These are phyloP conservation scores for Isoetes engelmannii DNA, from an alignment of 83 land plant species.

Conservation along the genomic window DNA sequence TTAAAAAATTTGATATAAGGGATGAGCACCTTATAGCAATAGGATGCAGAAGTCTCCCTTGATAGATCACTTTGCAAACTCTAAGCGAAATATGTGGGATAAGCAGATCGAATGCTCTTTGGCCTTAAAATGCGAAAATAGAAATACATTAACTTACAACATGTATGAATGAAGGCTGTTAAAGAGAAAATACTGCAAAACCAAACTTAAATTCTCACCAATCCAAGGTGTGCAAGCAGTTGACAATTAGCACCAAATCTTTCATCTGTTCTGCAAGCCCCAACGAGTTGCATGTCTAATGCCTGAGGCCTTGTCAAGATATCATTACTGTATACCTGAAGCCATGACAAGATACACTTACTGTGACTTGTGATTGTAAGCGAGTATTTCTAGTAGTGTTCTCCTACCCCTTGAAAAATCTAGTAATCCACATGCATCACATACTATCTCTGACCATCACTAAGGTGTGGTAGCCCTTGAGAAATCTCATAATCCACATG, in stretches of 20 bases:
- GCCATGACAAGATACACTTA: no score
- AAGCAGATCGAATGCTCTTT: constrained; percentile 61
- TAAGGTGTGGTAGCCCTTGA: no score
- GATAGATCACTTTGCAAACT: constrained; percentile 63
- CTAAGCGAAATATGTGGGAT: constrained; percentile 79
- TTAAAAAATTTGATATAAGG: constrained; percentile 1
- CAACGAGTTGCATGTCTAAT: constrained; percentile 61
- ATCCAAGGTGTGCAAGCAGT: constrained; percentile 52
- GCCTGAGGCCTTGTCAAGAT: constrained; percentile 62
- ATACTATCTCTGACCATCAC: no score
- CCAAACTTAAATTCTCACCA: constrained; percentile 28
- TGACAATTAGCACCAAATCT: constrained; percentile 53
- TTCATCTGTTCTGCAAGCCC: constrained; percentile 80
- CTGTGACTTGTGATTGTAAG: no score
- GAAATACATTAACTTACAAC: background rate
- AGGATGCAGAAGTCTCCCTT: constrained; percentile 55
- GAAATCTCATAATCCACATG: no score
- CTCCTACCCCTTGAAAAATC: no score
- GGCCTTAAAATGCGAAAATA: constrained; percentile 64
- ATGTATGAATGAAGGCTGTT: background rate
- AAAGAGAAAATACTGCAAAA: no score
- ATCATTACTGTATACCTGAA: constrained; percentile 31
- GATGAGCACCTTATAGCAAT: constrained; percentile 50
- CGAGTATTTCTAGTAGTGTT: no score
- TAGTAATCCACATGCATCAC: no score